These are phyloP conservation scores for Claviceps monticola DNA, from an alignment of 2,329 filamentous ascomycete species.

Conservation along the genomic window DNA sequence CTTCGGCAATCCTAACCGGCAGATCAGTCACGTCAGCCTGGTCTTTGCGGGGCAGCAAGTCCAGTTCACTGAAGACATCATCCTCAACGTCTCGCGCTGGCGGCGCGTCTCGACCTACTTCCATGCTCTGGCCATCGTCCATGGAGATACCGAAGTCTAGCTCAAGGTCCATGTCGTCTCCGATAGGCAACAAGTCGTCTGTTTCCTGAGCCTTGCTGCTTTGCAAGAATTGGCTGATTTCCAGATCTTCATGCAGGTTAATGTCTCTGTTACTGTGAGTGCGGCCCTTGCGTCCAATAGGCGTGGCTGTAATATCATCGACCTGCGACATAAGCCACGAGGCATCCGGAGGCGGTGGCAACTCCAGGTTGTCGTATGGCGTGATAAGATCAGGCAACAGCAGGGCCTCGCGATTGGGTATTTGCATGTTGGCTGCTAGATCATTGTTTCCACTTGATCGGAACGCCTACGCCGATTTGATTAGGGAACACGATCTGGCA, in stretches of 20 bases:
- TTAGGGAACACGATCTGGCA: conserved; percentile 15
- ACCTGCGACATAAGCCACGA: conserved; percentile 70
- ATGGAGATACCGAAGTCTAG: conserved; percentile 64
- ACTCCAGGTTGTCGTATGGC: conserved; percentile 66
- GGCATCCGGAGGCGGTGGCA: conserved; percentile 76
- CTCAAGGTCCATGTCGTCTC: conserved; percentile 57
- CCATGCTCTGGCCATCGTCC: conserved; percentile 60
- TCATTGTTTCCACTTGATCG: conserved; percentile 91
- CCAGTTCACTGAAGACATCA: conserved; percentile 53
- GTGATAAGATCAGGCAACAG: conserved; percentile 88
- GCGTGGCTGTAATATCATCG: conserved; percentile 42
- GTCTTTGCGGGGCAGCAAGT: conserved; percentile 41
- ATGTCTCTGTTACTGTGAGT: conserved; percentile 49
- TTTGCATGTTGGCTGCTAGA: conserved; percentile 67
- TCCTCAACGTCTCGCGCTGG: conserved; percentile 53
- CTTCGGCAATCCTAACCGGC: conserved; percentile 46
- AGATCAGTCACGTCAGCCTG: conserved; percentile 41
- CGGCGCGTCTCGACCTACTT: conserved; percentile 80
- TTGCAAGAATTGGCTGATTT: conserved; percentile 69
- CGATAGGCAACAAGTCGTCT: conserved; percentile 41
- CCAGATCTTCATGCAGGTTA: conserved; percentile 54
- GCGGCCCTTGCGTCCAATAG: conserved; percentile 42
- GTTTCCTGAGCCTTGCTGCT: conserved; percentile 47
- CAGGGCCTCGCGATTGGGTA: conserved; percentile 72
- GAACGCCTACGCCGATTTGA: conserved; percentile 53